phyloP scores from a whole-genome alignment of 768 basidiomycete genomes.

The Termitomyces titanicus region DNA sequence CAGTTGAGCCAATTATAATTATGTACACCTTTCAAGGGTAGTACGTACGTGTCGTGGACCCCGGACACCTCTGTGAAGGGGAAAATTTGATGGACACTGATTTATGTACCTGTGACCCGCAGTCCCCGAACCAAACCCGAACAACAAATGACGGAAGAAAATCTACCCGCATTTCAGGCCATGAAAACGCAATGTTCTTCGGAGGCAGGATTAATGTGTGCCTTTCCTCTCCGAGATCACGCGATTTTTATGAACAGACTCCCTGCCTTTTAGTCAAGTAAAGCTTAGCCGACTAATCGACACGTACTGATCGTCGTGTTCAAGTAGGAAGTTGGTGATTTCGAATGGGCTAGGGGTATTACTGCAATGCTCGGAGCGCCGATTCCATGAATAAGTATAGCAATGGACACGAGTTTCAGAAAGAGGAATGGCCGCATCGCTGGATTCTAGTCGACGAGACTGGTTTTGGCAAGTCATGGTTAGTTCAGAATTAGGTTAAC shows the following conservation, averaged over 20 bases:
- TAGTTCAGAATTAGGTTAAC: background rate
- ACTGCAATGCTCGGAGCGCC: background rate
- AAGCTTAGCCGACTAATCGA: background rate
- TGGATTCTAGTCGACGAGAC: too few species aligned
- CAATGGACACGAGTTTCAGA: background rate
- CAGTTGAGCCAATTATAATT: conserved; percentile 9
- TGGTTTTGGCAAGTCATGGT: background rate
- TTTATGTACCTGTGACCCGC: background rate
- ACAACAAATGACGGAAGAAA: background rate
- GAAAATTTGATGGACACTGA: too few species aligned
- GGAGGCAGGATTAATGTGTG: background rate
- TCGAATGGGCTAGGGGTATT: background rate
- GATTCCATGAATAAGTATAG: background rate
- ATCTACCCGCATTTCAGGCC: background rate
- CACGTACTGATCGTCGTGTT: background rate
- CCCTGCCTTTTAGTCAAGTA: background rate
- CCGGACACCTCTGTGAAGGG: background rate
- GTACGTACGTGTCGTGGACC: conserved; percentile 6
- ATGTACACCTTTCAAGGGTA: conserved; percentile 7
- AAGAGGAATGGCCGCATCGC: background rate
- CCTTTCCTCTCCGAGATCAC: background rate
- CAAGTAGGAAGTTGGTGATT: background rate
- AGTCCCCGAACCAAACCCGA: background rate
- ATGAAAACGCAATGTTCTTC: background rate
- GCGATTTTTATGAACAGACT: background rate